Percentiles rank a stretch among this genome's conserved stretches.
phyloP scores from a whole-genome alignment of 1,284 basidiomycete species.

The Caloboletus firmus region DNA sequence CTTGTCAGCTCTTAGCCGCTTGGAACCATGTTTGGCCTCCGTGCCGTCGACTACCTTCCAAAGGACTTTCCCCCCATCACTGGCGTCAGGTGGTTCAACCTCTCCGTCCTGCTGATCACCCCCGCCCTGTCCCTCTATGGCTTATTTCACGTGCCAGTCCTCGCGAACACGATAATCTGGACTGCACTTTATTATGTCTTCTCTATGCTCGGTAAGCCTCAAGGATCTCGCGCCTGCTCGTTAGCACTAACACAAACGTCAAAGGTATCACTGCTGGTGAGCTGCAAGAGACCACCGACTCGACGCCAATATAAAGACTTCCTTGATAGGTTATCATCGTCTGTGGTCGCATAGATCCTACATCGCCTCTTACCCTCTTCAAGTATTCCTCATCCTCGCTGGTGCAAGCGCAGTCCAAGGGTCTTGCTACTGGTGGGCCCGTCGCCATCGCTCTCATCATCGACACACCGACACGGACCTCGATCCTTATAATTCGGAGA shows the following conservation, averaged over 20 bases:
- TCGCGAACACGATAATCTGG: slow-evolving; percentile 58
- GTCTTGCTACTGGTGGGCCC: slow-evolving; percentile 91
- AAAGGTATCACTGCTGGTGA: slow-evolving; percentile 61
- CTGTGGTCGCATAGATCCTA: slow-evolving; percentile 91
- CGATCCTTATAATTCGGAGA: slow-evolving; percentile 86
- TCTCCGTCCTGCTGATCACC: slow-evolving; percentile 66
- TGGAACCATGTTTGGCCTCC: slow-evolving; percentile 15
- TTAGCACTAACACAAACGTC: slow-evolving; percentile 16
- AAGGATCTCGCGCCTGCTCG: slow-evolving; percentile 9
- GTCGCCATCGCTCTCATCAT: slow-evolving; percentile 87
- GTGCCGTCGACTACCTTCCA: slow-evolving; percentile 19
- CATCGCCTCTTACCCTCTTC: slow-evolving; percentile 74
- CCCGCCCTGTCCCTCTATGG: slow-evolving; percentile 71
- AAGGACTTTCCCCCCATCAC: slow-evolving; percentile 47
- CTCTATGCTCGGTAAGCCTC: slow-evolving; percentile 61
- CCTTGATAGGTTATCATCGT: slow-evolving; percentile 75
- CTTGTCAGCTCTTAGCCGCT: not conserved
- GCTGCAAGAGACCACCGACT: slow-evolving; percentile 9
- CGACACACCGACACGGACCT: slow-evolving; percentile 89
- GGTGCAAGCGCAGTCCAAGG: slow-evolving; percentile 89
- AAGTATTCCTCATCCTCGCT: slow-evolving; percentile 72
- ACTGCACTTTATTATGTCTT: slow-evolving; percentile 71
- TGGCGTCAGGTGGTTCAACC: slow-evolving; percentile 64
- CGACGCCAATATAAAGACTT: not conserved
- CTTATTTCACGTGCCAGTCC: slow-evolving; percentile 46